Base-by-base conservation (phyloP, 2,329 filamentous ascomycete species). In the Trichoderma oligosporum region DNA sequence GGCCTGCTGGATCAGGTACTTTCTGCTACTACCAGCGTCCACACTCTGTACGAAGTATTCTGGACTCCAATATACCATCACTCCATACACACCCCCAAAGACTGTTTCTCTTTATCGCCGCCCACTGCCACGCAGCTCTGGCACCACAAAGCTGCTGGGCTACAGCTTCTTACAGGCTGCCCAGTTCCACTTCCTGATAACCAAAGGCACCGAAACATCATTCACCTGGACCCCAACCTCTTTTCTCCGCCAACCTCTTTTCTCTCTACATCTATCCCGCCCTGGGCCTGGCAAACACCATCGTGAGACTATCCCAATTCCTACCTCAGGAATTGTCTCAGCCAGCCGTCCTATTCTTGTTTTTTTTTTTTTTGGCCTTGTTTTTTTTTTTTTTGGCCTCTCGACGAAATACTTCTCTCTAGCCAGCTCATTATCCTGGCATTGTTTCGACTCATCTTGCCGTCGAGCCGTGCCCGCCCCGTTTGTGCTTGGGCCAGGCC, bases 251-350 rank as follows among this genome's bases (percentile, higher is more conserved):
- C 59, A 59, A 48, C 54, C 56, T 52, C 58, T 27, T 42, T 58
- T 63, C 16, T 61, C 61, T 60, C 58, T 48, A 60, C 62, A 44
- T 58, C 53, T 55, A 53, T 52, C 59, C 62, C 66, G 57, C 56
- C 31, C 57, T 22, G 36, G 38, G 36, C 46, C 45, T 48, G 44
- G 22, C 53, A 56, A n/a, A 56, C 65, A 67, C 66, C 69, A 66
- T 68, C 60, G 24, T 61, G 64, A 68, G 66, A 64, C 67, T 64
- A 63, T 64, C 62, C 62, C 38, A 29, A 42, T 38, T 62, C 63
- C 58, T 56, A 60, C 48, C 60, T 59, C 60, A 63, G 62, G 59
- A 63, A 59, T 61, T 60, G 55, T 59, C 67, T 67, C 68, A 68
- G 66, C 63, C 65, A 65, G 67, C 60, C 58, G 47, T 61, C 61